Percentiles rank a stretch among this genome's conserved stretches.
Conservation (phyloP, 1,139 yeast genomes). For the Debaryomyces coudertii region DNA sequence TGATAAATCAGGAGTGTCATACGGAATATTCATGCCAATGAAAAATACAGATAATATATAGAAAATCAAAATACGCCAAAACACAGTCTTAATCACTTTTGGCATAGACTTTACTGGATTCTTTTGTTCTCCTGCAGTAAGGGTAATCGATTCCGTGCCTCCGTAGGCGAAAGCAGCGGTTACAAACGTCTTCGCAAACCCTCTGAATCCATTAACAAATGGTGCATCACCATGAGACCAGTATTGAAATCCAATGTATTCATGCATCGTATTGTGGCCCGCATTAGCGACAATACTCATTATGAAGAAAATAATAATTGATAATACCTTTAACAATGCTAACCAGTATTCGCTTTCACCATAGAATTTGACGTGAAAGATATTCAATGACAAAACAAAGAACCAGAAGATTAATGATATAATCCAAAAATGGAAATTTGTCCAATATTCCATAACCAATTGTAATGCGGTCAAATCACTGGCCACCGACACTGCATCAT, state of each 20-base stretch:
- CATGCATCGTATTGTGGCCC: conserved; percentile 35
- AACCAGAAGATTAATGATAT: conserved; percentile 63
- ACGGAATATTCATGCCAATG: conserved; percentile 49
- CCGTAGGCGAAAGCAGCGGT: conserved; percentile 72
- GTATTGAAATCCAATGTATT: conserved; percentile 42
- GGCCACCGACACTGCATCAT: conserved; percentile 65
- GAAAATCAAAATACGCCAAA: conserved; percentile 50
- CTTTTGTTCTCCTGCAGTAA: conserved; percentile 68
- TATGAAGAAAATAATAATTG: conserved; percentile 45
- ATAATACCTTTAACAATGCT: conserved; percentile 40
- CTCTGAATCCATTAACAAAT: conserved; percentile 43
- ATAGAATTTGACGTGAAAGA: conserved; percentile 54
- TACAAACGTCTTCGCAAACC: conserved; percentile 42
- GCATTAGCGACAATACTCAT: conserved; percentile 42
- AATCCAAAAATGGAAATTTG: conserved; percentile 59
- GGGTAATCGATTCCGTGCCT: conserved; percentile 65
- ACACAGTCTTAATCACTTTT: conserved; percentile 58
- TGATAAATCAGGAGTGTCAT: conserved; percentile 41
- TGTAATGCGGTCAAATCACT: conserved; percentile 64
- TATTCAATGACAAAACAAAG: conserved; percentile 52
- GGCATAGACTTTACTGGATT: conserved; percentile 63
- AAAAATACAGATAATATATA: conserved; percentile 46
- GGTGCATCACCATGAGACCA: conserved; percentile 48
- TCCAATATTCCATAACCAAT: conserved; percentile 64
- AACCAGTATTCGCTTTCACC: conserved; percentile 48